A percentile compares a stretch with the other conserved stretches of the same genome.
Evolutionary conservation across 768 basidiomycete species (phyloP).

Genomic region (Phlebiopsis gigantea): DNA sequence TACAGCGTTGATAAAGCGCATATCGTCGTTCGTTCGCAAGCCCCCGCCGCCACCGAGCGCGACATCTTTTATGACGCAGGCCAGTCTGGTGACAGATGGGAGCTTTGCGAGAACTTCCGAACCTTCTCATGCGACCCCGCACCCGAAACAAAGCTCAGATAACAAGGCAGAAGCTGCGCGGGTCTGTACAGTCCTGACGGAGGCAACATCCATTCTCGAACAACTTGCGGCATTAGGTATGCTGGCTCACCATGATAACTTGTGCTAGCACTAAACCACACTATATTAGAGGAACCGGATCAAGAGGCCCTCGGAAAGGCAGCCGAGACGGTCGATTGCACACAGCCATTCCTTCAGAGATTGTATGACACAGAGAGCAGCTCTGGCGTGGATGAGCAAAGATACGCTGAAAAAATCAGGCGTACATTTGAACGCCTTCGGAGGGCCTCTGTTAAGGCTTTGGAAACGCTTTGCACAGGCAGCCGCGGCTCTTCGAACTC

Average conservation of each 20-base stretch:
- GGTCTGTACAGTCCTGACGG: slow-evolving; percentile 4
- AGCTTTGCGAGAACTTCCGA: background rate
- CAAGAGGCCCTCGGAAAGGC: background rate
- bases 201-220: slow-evolving; percentile 8
- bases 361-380: background rate
- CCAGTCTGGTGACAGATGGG: background rate
- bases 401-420: slow-evolving; percentile 45
- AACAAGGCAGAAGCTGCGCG: slow-evolving; percentile 3
- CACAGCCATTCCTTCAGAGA: background rate
- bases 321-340: background rate
- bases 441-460: slow-evolving; percentile 39
- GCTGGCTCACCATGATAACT: too few relatives aligned
- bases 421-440: slow-evolving; percentile 57
- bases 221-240: background rate
- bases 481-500: background rate
- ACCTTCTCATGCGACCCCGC: background rate
- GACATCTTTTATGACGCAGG: background rate
- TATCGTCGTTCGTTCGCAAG: background rate
- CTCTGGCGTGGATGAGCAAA: background rate
- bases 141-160: background rate
- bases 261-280: too few relatives aligned
- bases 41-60: background rate
- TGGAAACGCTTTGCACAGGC: slow-evolving; percentile 31
- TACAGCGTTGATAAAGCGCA: slow-evolving; percentile 20
- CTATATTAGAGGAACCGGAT: background rate